These are phyloP conservation scores for Neofusicoccum ribis DNA, from an alignment of 2,329 filamentous ascomycete genomes.

Conservation along the genomic window DNA sequence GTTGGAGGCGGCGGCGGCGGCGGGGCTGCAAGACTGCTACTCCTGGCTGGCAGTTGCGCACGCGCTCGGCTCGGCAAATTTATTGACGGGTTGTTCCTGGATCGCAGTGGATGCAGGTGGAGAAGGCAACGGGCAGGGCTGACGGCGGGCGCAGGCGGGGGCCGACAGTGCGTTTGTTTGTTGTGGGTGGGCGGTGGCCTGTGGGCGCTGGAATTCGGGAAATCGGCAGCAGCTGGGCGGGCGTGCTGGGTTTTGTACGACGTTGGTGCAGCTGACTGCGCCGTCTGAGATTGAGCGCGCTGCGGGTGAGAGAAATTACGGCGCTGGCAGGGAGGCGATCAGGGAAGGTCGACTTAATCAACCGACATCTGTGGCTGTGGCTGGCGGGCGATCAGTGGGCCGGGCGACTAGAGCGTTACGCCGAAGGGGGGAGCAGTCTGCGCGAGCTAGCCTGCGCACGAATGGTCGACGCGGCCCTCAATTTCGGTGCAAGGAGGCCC, in stretches of 20 bases:
- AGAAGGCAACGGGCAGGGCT: background rate
- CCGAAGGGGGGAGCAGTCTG: background rate
- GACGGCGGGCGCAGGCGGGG: background rate
- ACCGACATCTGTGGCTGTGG: background rate
- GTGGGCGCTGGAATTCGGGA: conserved; percentile 9
- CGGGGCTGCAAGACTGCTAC: background rate
- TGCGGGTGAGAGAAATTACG: background rate
- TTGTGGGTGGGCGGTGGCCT: conserved; percentile 5
- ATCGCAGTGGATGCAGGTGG: background rate
- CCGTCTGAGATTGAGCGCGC: background rate
- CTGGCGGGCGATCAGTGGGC: conserved; percentile 6
- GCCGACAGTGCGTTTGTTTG: conserved; percentile 15
- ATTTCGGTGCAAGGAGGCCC: background rate
- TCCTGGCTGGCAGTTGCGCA: background rate
- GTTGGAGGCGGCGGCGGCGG: background rate
- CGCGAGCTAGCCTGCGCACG: background rate
- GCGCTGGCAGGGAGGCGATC: conserved; percentile 8
- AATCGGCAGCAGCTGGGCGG: background rate
- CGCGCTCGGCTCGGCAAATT: conserved; percentile 8
- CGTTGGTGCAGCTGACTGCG: background rate
- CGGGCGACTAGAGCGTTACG: background rate
- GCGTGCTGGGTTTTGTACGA: conserved; percentile 1
- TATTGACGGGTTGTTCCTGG: conserved; percentile 4
- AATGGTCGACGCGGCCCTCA: conserved; percentile 1
- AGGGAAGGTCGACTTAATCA: conserved; percentile 2